Evolutionary conservation across 495 filamentous ascomycete species (phyloP).

Genomic region (Parathielavia appendiculata): DNA sequence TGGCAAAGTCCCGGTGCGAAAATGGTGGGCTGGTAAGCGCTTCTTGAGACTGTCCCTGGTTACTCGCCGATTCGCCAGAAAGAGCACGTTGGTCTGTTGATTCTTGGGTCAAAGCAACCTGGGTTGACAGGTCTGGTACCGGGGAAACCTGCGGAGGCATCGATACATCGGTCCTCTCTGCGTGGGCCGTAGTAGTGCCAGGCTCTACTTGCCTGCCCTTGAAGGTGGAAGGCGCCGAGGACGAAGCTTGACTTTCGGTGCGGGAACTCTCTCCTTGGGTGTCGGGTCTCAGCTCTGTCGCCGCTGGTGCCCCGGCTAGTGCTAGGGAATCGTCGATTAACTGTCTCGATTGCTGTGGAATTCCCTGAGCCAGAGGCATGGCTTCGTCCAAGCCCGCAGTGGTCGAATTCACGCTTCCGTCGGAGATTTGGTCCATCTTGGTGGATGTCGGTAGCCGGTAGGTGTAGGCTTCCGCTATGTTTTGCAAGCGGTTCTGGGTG

Average conservation of each 20-base stretch:
- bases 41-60: slow-evolving; percentile 20
- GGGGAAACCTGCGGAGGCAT: slow-evolving; percentile 49
- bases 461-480: background rate
- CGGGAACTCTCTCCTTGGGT: slow-evolving; percentile 21
- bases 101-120: slow-evolving; percentile 13
- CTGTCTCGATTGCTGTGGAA: background rate
- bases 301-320: background rate
- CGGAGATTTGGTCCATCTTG: slow-evolving; percentile 16
- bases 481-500: background rate
- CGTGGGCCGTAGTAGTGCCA: slow-evolving; percentile 44
- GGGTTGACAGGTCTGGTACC: background rate
- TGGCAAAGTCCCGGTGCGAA: slow-evolving; percentile 25
- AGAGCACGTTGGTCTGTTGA: background rate
- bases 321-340: slow-evolving; percentile 9
- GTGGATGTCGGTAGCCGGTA: background rate
- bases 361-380: slow-evolving; percentile 4
- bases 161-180: slow-evolving; percentile 54
- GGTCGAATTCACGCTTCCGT: background rate
- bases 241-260: slow-evolving; percentile 24
- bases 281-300: slow-evolving; percentile 12
- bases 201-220: slow-evolving; percentile 53
- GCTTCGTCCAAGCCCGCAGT: background rate
- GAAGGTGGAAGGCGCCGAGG: slow-evolving; percentile 34
- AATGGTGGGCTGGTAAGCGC: slow-evolving; percentile 9
- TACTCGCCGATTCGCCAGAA: background rate